phyloP scores from a whole-genome alignment of 257 asterid species.

The Datura wrightii region DNA sequence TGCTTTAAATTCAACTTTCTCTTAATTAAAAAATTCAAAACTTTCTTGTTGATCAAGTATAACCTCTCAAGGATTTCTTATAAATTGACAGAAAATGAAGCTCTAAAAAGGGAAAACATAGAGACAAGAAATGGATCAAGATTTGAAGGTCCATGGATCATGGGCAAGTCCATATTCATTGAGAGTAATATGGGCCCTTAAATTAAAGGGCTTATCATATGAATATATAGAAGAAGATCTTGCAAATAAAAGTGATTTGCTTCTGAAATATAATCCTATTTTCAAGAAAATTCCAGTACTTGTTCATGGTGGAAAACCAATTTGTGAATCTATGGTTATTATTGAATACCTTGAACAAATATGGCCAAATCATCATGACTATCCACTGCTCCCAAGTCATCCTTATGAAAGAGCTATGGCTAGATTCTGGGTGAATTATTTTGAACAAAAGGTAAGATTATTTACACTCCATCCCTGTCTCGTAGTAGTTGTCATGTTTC shows the following conservation, averaged over 20 bases:
- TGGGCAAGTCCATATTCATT: slow-evolving; percentile 32
- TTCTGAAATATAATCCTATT: slow-evolving; percentile 35
- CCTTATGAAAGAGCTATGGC: slow-evolving; percentile 31
- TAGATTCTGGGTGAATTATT: slow-evolving; percentile 33
- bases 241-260: slow-evolving; percentile 29
- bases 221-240: slow-evolving; percentile 35
- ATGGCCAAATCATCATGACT: slow-evolving; percentile 16
- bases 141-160: slow-evolving; percentile 31
- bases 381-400: slow-evolving; percentile 35
- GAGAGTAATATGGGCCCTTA: slow-evolving; percentile 35
- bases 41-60: slow-evolving; percentile 26
- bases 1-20: not conserved
- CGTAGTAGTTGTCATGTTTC: not conserved
- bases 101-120: not conserved
- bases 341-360: slow-evolving; percentile 36
- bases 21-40: not conserved
- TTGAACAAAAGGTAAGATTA: slow-evolving; percentile 24
- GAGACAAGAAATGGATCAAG: slow-evolving; percentile 24
- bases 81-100: slow-evolving; percentile 4
- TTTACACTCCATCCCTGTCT: not conserved
- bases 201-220: slow-evolving; percentile 31
- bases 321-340: slow-evolving; percentile 34
- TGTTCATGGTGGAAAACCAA: slow-evolving; percentile 33
- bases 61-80: not conserved
- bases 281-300: slow-evolving; percentile 33